Percentiles rank a stretch among this genome's conserved stretches.
These are phyloP conservation scores for Nicotiana tabacum DNA, from an alignment of 257 asterid genomes.

Conservation along the genomic window DNA sequence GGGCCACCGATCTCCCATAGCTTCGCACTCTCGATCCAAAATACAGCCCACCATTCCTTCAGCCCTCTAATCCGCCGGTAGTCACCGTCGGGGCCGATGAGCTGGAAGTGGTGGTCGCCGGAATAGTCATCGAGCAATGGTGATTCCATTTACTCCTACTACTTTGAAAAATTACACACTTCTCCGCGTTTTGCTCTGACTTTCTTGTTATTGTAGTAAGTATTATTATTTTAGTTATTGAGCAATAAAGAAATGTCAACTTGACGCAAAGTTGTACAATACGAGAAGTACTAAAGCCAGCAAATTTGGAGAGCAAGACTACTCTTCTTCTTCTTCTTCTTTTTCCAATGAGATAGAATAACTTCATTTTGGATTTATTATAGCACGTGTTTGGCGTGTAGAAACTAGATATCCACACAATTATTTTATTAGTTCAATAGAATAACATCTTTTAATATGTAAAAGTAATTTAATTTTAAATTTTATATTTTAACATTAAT, in stretches of 20 bases:
- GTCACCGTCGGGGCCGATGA: constrained; percentile 53
- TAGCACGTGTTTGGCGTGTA: background rate
- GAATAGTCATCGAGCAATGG: constrained; percentile 35
- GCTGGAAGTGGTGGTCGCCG: constrained; percentile 8
- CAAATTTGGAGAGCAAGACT: background rate
- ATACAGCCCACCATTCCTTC: constrained; percentile 38
- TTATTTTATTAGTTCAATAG: too few relatives aligned
- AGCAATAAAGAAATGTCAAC: background rate
- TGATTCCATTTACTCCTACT: constrained; percentile 33
- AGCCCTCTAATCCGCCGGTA: constrained; percentile 41
- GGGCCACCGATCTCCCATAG: constrained; percentile 69
- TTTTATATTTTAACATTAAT: too few relatives aligned
- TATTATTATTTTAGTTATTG: background rate
- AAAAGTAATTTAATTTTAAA: too few relatives aligned
- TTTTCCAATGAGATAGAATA: background rate
- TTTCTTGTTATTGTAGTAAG: background rate
- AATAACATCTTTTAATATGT: too few relatives aligned
- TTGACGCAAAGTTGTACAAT: background rate
- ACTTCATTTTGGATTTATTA: background rate
- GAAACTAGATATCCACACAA: too few relatives aligned
- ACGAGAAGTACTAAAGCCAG: background rate
- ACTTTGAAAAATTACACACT: background rate
- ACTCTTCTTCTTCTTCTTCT: background rate
- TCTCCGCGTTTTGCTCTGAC: background rate
- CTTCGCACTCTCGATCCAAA: constrained; percentile 56